phyloP scores from a whole-genome alignment of 345 rosid genomes.

The Eucalyptus leucophloia region DNA sequence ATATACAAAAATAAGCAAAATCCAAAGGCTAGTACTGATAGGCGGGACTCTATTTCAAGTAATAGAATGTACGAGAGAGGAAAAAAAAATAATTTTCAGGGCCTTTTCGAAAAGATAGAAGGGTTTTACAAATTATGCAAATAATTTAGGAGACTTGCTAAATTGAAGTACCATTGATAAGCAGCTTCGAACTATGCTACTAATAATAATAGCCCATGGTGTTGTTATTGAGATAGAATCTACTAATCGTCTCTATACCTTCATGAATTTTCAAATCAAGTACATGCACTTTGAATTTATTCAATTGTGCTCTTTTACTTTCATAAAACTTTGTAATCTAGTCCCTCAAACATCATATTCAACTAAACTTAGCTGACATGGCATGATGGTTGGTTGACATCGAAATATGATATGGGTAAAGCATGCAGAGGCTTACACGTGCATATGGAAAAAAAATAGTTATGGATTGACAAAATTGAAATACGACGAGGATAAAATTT shows the following conservation, averaged over 20 bases:
- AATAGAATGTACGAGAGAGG: neutral
- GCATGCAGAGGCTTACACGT: neutral
- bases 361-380: neutral
- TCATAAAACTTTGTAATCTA: too few relatives aligned
- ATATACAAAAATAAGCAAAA: neutral
- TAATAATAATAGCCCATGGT: neutral
- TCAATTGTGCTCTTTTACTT: too few relatives aligned
- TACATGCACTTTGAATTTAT: neutral
- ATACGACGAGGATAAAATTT: neutral
- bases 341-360: neutral
- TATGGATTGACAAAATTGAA: neutral
- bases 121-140: neutral
- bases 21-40: neutral
- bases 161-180: neutral
- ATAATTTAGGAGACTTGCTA: too few relatives aligned
- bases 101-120: neutral
- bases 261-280: neutral
- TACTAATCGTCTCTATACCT: neutral
- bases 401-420: neutral
- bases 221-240: neutral
- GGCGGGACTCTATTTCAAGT: neutral
- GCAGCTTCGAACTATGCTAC: neutral
- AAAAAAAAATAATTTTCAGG: neutral
- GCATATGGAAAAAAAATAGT: neutral
- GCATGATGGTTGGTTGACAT: neutral